These are phyloP conservation scores for Cylindrodendrum hubeiense DNA, from an alignment of 2,329 filamentous ascomycete genomes.

Conservation along the genomic window DNA sequence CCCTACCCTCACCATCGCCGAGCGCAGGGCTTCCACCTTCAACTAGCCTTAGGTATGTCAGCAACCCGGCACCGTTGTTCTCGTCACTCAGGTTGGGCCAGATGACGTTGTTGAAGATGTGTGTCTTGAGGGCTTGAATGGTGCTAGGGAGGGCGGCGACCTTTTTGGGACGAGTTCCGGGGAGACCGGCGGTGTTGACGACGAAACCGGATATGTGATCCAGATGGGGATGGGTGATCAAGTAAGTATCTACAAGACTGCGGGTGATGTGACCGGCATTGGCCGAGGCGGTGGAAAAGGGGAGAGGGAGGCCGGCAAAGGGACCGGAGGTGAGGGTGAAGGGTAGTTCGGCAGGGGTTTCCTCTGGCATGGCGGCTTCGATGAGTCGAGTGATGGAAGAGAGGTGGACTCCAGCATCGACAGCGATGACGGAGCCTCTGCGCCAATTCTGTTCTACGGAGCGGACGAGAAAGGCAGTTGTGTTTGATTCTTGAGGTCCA, in stretches of 20 bases:
- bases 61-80: constrained; percentile 90
- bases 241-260: constrained; percentile 85
- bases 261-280: constrained; percentile 87
- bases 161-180: constrained; percentile 84
- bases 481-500: constrained; percentile 89
- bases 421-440: constrained; percentile 86
- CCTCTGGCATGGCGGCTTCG: constrained; percentile 62
- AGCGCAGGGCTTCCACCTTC: constrained; percentile 90
- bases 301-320: constrained; percentile 83
- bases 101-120: constrained; percentile 98
- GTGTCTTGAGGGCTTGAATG: constrained; percentile 90
- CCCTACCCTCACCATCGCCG: constrained; percentile 82
- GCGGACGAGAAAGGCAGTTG: constrained; percentile 89
- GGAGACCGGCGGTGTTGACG: constrained; percentile 90
- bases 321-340: constrained; percentile 75
- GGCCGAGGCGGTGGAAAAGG: constrained; percentile 73
- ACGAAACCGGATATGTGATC: constrained; percentile 94
- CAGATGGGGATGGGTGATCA: constrained; percentile 97
- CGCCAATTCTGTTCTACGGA: constrained; percentile 84
- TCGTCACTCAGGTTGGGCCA: constrained; percentile 99
- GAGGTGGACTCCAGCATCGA: constrained; percentile 93
- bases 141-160: constrained; percentile 88
- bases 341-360: constrained; percentile 50
- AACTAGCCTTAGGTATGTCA: constrained; percentile 89
- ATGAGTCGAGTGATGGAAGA: constrained; percentile 87